Conservation (phyloP, 169 alveolate genomes). For the Plasmodium inui region DNA sequence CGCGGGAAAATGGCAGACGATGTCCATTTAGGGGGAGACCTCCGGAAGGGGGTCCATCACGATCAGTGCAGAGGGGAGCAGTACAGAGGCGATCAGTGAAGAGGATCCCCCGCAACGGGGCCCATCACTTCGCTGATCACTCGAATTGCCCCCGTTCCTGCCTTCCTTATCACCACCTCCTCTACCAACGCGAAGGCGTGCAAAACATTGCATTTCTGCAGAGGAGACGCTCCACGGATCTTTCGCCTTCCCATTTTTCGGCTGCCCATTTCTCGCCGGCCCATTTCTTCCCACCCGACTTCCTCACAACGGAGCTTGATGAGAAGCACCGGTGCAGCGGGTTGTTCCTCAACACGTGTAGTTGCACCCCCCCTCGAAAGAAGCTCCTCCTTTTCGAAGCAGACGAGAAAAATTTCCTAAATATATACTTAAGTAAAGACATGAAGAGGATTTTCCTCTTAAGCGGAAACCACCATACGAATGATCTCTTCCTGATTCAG, state of each 20-base stretch:
- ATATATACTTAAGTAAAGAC: conserved; percentile 45
- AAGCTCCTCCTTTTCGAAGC: conserved; percentile 20
- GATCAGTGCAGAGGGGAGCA: neutral
- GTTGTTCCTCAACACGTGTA: conserved; percentile 3
- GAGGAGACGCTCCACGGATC: neutral
- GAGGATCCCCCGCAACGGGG: neutral
- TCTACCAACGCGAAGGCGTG: conserved; percentile 17
- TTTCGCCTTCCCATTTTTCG: neutral
- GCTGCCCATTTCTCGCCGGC: neutral
- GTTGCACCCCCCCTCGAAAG: neutral
- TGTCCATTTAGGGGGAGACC: neutral
- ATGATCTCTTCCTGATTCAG: conserved; percentile 22
- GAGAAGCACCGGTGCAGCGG: conserved; percentile 28
- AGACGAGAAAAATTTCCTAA: conserved; percentile 31
- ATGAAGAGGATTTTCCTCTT: conserved; percentile 27
- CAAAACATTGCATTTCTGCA: conserved; percentile 14
- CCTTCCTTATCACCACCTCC: neutral
- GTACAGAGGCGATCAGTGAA: neutral
- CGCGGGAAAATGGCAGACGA: neutral
- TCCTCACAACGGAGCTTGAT: conserved; percentile 23
- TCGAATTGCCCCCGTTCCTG: neutral
- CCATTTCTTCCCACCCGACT: neutral
- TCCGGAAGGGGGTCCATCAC: neutral
- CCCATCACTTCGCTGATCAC: neutral
- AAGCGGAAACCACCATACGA: conserved; percentile 49